A percentile compares a stretch with the other conserved stretches of the same genome.
phyloP scores from a whole-genome alignment of 768 basidiomycete genomes.

The Chlorophyllum brunneum region DNA sequence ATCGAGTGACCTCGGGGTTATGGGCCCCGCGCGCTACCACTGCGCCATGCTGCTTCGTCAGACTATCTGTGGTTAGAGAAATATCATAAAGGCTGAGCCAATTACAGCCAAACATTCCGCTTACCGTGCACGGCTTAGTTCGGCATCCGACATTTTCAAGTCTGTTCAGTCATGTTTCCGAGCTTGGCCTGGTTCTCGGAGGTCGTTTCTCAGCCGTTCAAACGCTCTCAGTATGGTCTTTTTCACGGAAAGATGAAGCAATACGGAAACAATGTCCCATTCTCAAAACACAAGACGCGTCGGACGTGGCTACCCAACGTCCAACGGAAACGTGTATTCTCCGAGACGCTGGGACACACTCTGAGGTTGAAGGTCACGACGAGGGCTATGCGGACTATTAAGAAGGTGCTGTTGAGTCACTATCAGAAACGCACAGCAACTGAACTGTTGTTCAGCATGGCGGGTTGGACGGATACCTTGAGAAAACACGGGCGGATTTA shows the following conservation, averaged over 20 bases:
- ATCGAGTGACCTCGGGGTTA: conserved; percentile 65
- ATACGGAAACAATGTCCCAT: conserved; percentile 86
- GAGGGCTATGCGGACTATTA: conserved; percentile 73
- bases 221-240: conserved; percentile 75
- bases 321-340: conserved; percentile 69
- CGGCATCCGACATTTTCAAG: not conserved
- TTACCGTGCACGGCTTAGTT: not conserved
- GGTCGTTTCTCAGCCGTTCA: conserved; percentile 65
- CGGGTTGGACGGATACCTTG: conserved; percentile 69
- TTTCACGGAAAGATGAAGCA: conserved; percentile 80
- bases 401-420: conserved; percentile 55
- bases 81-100: not conserved
- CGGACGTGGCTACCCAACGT: conserved; percentile 88
- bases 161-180: conserved; percentile 23
- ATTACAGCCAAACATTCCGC: not conserved
- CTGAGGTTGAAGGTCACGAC: conserved; percentile 72
- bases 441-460: conserved; percentile 41
- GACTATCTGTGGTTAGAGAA: too few species aligned
- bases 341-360: conserved; percentile 54
- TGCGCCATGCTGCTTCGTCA: conserved; percentile 53
- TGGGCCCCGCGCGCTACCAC: conserved; percentile 56
- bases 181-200: conserved; percentile 26
- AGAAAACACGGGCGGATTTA: conserved; percentile 28
- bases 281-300: conserved; percentile 85
- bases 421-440: not conserved